Conservation (phyloP, 768 basidiomycete species). For the Kwoniella sp. region DNA sequence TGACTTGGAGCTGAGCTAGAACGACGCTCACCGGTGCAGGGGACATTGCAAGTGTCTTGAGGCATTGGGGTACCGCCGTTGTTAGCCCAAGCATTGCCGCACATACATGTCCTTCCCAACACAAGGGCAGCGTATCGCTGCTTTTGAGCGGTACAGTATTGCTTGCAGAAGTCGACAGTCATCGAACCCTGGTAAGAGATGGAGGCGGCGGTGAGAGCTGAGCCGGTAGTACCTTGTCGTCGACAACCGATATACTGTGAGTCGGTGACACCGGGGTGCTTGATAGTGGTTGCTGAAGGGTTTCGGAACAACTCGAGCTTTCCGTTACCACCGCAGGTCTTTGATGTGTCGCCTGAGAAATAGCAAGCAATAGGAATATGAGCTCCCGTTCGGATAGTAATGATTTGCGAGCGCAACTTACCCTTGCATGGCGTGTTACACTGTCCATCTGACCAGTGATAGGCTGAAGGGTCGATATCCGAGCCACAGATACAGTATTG, state of each 20-base stretch:
- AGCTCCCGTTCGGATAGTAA: not conserved
- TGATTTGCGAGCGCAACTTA: slow-evolving; percentile 2
- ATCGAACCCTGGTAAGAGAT: slow-evolving; percentile 14
- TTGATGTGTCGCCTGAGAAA: slow-evolving; percentile 30
- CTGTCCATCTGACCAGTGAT: slow-evolving; percentile 7
- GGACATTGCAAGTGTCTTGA: slow-evolving; percentile 13
- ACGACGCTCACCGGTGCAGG: slow-evolving; percentile 17
- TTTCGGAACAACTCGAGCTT: slow-evolving; percentile 26
- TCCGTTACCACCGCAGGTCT: slow-evolving; percentile 36
- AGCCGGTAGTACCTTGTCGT: slow-evolving; percentile 10
- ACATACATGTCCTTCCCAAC: slow-evolving; percentile 22
- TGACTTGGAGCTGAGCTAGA: not conserved
- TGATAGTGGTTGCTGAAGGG: slow-evolving; percentile 21
- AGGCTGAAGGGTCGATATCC: slow-evolving; percentile 11
- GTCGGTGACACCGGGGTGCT: slow-evolving; percentile 18
- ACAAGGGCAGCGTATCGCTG: slow-evolving; percentile 11
- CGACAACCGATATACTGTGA: slow-evolving; percentile 26
- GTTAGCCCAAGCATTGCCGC: slow-evolving; percentile 15
- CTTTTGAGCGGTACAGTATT: slow-evolving; percentile 20
- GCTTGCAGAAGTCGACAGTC: slow-evolving; percentile 27
- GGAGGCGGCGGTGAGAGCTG: slow-evolving; percentile 11
- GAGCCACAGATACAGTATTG: slow-evolving; percentile 22
- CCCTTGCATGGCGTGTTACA: slow-evolving; percentile 14
- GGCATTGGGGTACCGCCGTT: slow-evolving; percentile 20
- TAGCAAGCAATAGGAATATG: no score